Conservation (phyloP, 2,329 filamentous ascomycete genomes). For the Ceratocystis cacaofunesta region DNA sequence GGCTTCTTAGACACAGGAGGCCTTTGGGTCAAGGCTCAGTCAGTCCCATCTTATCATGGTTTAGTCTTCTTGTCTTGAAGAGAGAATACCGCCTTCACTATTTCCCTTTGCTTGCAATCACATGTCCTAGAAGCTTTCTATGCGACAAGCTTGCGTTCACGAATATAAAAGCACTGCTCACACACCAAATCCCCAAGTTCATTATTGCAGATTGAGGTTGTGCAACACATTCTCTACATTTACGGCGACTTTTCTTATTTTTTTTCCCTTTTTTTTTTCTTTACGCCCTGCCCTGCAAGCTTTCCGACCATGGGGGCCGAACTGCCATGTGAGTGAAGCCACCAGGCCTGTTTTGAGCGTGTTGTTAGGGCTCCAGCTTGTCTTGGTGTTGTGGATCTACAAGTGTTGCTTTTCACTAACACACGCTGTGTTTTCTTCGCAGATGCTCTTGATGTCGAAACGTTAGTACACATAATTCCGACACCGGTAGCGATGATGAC, state of each 20-base stretch:
- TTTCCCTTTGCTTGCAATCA: background rate
- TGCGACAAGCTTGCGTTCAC: background rate
- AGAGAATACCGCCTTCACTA: background rate
- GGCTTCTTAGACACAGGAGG: background rate
- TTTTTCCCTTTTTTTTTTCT: background rate
- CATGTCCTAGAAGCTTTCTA: background rate
- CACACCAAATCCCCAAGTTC: background rate
- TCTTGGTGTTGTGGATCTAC: background rate
- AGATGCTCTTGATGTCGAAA: constrained; percentile 98
- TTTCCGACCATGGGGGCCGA: constrained; percentile 31
- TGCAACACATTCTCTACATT: background rate
- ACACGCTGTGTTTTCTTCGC: constrained; percentile 17
- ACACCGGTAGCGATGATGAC: constrained; percentile 8
- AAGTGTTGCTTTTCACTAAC: background rate
- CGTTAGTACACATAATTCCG: constrained; percentile 36
- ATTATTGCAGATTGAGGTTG: background rate
- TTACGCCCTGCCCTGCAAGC: background rate
- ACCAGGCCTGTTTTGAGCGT: background rate
- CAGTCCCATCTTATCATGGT: background rate
- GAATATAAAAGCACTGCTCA: background rate
- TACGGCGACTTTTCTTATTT: background rate
- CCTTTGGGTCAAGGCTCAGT: background rate
- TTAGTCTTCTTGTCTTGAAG: background rate
- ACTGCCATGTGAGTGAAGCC: constrained; percentile 32
- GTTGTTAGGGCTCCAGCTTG: background rate